These are phyloP conservation scores for Leccinum pellstonianum DNA, from an alignment of 768 basidiomycete genomes.

Conservation along the genomic window DNA sequence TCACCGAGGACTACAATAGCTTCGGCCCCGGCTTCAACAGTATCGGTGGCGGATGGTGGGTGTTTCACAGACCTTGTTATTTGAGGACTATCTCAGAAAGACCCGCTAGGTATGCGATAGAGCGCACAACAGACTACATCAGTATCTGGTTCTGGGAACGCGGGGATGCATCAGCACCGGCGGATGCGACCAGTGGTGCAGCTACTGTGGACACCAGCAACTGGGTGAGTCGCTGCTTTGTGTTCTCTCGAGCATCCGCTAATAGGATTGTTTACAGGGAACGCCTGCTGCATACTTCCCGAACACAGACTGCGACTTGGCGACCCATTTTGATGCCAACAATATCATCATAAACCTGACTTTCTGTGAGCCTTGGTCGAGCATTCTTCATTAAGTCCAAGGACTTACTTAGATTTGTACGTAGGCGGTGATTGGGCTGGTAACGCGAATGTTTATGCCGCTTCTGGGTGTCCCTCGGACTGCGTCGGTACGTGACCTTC, in stretches of 20 bases:
- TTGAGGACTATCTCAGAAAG: not conserved
- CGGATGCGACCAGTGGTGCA: constrained; percentile 29
- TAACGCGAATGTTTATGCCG: constrained; percentile 22
- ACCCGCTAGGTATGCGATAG: constrained; percentile 37
- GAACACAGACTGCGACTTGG: constrained; percentile 41
- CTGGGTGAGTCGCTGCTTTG: constrained; percentile 20
- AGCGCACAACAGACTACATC: constrained; percentile 35
- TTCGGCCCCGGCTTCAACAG: constrained; percentile 32
- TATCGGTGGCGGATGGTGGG: constrained; percentile 41
- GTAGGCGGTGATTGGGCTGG: constrained; percentile 35
- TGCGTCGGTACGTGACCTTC: constrained; percentile 25
- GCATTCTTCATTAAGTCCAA: not conserved
- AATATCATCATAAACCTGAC: constrained; percentile 37
- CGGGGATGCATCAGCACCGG: constrained; percentile 30
- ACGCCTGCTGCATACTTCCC: constrained; percentile 37
- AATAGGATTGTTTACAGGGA: constrained; percentile 19
- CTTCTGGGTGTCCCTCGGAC: constrained; percentile 33
- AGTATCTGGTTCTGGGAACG: constrained; percentile 44
- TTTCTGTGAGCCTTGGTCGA: constrained; percentile 27
- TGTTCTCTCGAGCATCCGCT: not conserved
- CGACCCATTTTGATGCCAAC: constrained; percentile 34
- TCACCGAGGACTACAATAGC: constrained; percentile 25
- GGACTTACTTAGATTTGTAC: not conserved
- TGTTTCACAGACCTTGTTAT: not conserved
- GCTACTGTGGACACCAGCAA: constrained; percentile 17